A percentile compares a stretch with the other conserved stretches of the same genome.
phyloP scores from a whole-genome alignment of 2,329 filamentous ascomycete species.

The Penicillium sp. region DNA sequence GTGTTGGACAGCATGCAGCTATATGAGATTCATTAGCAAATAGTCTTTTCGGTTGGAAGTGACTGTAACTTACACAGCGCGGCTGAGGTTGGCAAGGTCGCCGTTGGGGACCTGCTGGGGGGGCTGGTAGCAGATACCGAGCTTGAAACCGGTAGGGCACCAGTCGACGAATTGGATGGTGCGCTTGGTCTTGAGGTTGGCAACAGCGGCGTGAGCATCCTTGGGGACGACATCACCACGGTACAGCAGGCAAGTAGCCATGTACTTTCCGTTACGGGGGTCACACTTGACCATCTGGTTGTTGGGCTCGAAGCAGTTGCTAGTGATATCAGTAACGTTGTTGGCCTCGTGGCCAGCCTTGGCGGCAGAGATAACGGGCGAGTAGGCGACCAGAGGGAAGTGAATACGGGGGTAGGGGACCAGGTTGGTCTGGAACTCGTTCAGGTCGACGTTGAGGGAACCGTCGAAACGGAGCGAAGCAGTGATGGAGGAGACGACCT shows the following conservation, averaged over 20 bases:
- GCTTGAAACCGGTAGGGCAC: slow-evolving; percentile 99
- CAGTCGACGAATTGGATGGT: slow-evolving; percentile 99
- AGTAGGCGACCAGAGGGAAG: slow-evolving; percentile 96
- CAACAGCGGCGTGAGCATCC: slow-evolving; percentile 88
- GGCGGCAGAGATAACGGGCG: slow-evolving; percentile 88
- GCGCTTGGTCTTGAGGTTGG: slow-evolving; percentile 97
- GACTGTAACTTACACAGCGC: slow-evolving; percentile 75
- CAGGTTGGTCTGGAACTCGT: slow-evolving; percentile 99
- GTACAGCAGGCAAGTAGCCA: slow-evolving; percentile 98
- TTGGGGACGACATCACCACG: slow-evolving; percentile 97
- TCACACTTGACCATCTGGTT: slow-evolving; percentile 99
- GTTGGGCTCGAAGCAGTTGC: slow-evolving; percentile 98
- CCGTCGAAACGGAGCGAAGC: slow-evolving; percentile 98
- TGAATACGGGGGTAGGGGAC: slow-evolving; percentile 98
- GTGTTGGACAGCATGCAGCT: slow-evolving; percentile 95
- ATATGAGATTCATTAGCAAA: slow-evolving; percentile 8
- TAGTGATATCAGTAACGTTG: slow-evolving; percentile 97
- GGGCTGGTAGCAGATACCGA: slow-evolving; percentile 99
- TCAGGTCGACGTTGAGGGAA: slow-evolving; percentile 97
- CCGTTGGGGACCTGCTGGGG: slow-evolving; percentile 95
- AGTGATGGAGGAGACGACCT: slow-evolving; percentile 98
- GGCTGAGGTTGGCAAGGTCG: slow-evolving; percentile 96
- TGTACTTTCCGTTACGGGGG: slow-evolving; percentile 98
- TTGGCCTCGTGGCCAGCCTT: slow-evolving; percentile 98
- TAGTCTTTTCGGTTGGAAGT: background rate